phyloP scores from a whole-genome alignment of 306 rosid species.

The Acmispon strigosus region DNA sequence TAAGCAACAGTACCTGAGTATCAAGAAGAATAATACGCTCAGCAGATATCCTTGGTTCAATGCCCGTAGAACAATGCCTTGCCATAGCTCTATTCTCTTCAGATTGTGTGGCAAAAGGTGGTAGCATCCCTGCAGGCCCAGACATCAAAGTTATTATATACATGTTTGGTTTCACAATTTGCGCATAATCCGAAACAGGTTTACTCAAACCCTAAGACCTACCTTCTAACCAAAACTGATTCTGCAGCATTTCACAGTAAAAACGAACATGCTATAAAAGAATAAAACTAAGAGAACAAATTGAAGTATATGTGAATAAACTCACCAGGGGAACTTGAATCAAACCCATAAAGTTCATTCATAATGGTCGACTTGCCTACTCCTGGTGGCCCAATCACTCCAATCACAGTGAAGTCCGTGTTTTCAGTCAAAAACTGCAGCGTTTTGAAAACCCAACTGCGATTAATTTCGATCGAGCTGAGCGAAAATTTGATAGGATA shows the following conservation, averaged over 20 bases:
- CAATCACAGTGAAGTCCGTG: constrained; percentile 77
- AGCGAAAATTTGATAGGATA: neutral
- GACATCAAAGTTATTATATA: neutral
- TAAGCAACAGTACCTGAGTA: constrained; percentile 51
- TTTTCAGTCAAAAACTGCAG: constrained; percentile 82
- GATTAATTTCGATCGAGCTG: neutral
- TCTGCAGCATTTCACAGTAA: too few relatives aligned
- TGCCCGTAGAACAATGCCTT: constrained; percentile 77
- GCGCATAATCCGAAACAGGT: neutral
- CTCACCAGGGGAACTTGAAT: constrained; percentile 72
- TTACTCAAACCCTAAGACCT: too few relatives aligned
- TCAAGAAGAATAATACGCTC: constrained; percentile 87
- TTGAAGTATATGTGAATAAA: neutral
- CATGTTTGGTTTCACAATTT: too few relatives aligned
- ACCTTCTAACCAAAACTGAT: too few relatives aligned
- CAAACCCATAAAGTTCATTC: constrained; percentile 86
- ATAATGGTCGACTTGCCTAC: constrained; percentile 82
- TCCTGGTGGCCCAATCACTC: constrained; percentile 83
- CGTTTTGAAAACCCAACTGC: constrained; percentile 1
- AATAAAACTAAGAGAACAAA: neutral
- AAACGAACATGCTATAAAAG: too few relatives aligned
- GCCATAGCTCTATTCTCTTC: constrained; percentile 76
- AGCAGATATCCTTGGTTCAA: constrained; percentile 78
- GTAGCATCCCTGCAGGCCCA: constrained; percentile 65
- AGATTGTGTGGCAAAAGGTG: constrained; percentile 57